Conservation (phyloP, 2,329 filamentous ascomycete species). For the Colletotrichum graminicola region DNA sequence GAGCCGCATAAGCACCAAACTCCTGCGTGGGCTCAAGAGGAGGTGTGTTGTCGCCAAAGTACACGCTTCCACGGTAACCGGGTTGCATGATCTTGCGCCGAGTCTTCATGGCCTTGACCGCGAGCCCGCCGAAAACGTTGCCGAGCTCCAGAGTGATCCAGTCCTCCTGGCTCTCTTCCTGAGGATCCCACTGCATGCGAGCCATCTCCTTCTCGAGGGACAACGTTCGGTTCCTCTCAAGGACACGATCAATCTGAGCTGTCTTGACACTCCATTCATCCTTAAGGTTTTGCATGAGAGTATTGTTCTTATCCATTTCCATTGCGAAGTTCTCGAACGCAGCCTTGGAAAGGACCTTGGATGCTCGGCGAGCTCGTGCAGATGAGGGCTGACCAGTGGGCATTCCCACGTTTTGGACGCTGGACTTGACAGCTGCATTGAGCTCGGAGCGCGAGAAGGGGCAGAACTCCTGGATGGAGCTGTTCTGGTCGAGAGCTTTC, state of each 20-base stretch:
- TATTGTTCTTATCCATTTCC: constrained; percentile 47
- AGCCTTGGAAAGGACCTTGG: constrained; percentile 39
- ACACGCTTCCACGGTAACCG: constrained; percentile 37
- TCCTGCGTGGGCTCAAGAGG: constrained; percentile 30
- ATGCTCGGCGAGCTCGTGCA: constrained; percentile 33
- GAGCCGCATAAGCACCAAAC: constrained; percentile 35
- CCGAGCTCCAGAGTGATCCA: constrained; percentile 35
- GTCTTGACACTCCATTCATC: constrained; percentile 56
- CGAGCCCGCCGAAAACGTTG: constrained; percentile 50
- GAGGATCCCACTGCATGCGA: constrained; percentile 28
- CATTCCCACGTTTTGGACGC: constrained; percentile 38
- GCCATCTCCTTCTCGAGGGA: constrained; percentile 27
- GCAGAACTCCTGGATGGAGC: constrained; percentile 59
- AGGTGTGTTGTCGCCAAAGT: constrained; percentile 39
- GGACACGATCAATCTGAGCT: constrained; percentile 50
- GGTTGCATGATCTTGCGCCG: constrained; percentile 36
- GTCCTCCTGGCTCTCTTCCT: constrained; percentile 27
- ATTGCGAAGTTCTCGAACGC: constrained; percentile 36
- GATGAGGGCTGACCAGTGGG: constrained; percentile 31
- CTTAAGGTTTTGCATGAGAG: constrained; percentile 53
- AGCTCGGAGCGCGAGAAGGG: constrained; percentile 56
- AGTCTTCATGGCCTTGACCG: constrained; percentile 29
- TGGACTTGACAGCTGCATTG: constrained; percentile 50
- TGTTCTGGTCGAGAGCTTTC: constrained; percentile 58
- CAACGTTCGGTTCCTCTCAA: constrained; percentile 52